Conservation (phyloP, 73 alveolate species). For the Stentor coeruleus region DNA sequence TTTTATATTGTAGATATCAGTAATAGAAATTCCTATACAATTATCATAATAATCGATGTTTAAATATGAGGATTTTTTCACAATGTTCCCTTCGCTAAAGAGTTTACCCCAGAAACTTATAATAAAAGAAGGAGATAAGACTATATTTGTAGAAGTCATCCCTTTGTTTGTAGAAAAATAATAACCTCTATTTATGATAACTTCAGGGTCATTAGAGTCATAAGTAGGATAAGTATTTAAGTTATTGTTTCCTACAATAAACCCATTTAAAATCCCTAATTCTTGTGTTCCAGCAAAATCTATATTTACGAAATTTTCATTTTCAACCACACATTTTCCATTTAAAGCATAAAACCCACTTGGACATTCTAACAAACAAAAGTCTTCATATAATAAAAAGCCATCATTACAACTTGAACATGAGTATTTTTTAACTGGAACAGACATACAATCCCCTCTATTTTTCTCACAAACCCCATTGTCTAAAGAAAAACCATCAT, state of each 20-base stretch:
- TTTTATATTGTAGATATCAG: no score
- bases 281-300: background rate
- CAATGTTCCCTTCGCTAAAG: no score
- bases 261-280: background rate
- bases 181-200: conserved; percentile 11
- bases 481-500: no score
- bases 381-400: background rate
- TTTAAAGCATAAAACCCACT: background rate
- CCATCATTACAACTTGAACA: background rate
- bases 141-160: background rate
- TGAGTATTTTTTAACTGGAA: no score
- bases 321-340: background rate
- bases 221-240: background rate
- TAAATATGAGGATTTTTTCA: no score
- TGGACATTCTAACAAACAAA: background rate
- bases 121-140: background rate
- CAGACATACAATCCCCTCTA: no score
- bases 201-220: conserved; percentile 9
- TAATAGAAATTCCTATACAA: no score
- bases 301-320: background rate
- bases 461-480: no score
- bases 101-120: background rate
- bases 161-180: background rate
- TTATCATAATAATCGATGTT: no score
- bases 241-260: background rate